Conservation (phyloP, 306 rosid genomes). For the Rosa multiflora region DNA sequence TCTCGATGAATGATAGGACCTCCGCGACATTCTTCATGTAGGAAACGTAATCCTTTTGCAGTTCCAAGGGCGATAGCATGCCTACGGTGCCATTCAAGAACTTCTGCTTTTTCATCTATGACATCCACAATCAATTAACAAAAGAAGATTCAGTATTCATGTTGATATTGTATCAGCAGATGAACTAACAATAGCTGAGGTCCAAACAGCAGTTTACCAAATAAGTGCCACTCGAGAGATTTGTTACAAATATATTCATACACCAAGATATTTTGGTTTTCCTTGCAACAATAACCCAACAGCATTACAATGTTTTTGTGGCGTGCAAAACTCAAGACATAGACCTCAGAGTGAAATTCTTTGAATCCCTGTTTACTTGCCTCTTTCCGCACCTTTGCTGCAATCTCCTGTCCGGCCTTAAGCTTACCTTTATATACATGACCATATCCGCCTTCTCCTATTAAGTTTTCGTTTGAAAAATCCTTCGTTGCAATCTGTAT, state of each 20-base stretch:
- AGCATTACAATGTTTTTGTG: conserved; percentile 92
- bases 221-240: conserved; percentile 86
- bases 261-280: conserved; percentile 62
- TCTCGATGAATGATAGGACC: conserved; percentile 88
- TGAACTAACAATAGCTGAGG: not conserved
- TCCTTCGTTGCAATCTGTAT: conserved; percentile 62
- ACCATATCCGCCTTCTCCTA: conserved; percentile 95
- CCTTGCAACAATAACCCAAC: conserved; percentile 85
- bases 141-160: not conserved
- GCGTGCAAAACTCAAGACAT: conserved; percentile 75
- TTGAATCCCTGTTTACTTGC: conserved; percentile 71
- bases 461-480: conserved; percentile 63
- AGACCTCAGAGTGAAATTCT: conserved; percentile 82
- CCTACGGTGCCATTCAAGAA: conserved; percentile 80
- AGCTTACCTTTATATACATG: conserved; percentile 70
- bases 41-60: conserved; percentile 87
- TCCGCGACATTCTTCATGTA: conserved; percentile 90
- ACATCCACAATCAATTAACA: conserved; percentile 2
- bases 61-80: conserved; percentile 79
- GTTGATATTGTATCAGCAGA: not conserved
- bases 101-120: conserved; percentile 45
- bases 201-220: conserved; percentile 45
- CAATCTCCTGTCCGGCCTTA: conserved; percentile 71
- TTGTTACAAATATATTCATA: conserved; percentile 83
- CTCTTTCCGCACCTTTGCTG: conserved; percentile 81